Evolutionary conservation across 768 basidiomycete genomes (phyloP), one percentile per base, ranked within the genome.

Genomic region (Trametes elegans): DNA sequence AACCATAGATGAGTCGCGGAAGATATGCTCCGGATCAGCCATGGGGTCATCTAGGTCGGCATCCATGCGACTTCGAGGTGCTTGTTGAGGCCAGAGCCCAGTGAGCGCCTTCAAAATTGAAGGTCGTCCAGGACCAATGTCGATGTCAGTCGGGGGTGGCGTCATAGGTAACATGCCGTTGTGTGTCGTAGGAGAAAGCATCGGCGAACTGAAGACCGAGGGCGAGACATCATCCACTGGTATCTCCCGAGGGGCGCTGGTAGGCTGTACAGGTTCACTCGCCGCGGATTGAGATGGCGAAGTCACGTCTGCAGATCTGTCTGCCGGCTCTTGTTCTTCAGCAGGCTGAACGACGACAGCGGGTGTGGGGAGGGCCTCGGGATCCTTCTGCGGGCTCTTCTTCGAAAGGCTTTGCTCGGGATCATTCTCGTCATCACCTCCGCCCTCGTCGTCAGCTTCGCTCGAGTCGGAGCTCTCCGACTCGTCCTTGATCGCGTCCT

Each of bases 1-100:
- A 46, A 98, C 86, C 83, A 98, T 95, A 2, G 88, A 86, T 14
- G 92, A 93, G 65, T 96, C 95, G 32, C 91, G 80, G 73, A 97
- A 98, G 43, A 98, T 87, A 66, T 98, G 93, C 64, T 98, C 95
- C 1, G 86, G 86, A 66, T 92, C 88, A 57, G 79, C 78, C 69
- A 86, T 79, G 4, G 82, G 80, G 63, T 90, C 87, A 10, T 88
- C 86, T 5, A 51, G 74, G 64, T 87, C 83, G 59, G 81, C 73
- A 29, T 76, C 83, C 66, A 79, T 73, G 9, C 90, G 80, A 56
- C 70, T 74, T 16, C 71, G 68, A 26, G 74, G 60, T 55, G 78
- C 53, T 67, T 80, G 70, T 62, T 84, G 74, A 3, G 84, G 83
- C 89, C 90, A 96, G 13, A 96, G 79, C 21, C 87, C 90, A 3